phyloP scores from a whole-genome alignment of 306 rosid species.

The Cucurbita moschata region DNA sequence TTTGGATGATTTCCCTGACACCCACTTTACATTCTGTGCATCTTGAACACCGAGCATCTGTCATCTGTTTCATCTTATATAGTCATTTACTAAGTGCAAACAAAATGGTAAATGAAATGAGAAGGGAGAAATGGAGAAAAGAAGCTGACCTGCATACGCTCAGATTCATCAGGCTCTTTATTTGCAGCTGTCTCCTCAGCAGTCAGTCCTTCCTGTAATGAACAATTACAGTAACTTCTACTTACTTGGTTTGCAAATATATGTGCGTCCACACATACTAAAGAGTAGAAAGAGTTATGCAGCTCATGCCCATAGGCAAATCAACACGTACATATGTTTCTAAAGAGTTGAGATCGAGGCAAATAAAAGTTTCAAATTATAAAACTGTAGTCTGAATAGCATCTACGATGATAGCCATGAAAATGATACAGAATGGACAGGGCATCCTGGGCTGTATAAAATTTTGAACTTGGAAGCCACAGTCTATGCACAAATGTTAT shows the following conservation, averaged over 20 bases:
- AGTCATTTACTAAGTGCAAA: conserved; percentile 12
- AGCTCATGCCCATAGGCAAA: not conserved
- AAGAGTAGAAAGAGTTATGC: not conserved
- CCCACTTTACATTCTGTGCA: conserved; percentile 71
- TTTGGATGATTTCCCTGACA: conserved; percentile 67
- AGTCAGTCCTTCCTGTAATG: conserved; percentile 71
- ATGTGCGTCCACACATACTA: not conserved
- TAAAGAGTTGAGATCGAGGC: not conserved
- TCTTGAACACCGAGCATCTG: conserved; percentile 78
- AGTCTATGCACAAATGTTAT: not conserved
- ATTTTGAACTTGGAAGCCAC: not conserved
- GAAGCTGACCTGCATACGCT: conserved; percentile 60
- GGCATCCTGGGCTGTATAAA: not conserved
- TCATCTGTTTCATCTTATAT: conserved; percentile 51
- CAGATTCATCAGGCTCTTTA: conserved; percentile 65
- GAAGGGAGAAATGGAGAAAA: conserved; percentile 5
- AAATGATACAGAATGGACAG: not conserved
- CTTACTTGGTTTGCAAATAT: not conserved
- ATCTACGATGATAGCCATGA: not conserved
- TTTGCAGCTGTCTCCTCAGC: conserved; percentile 53
- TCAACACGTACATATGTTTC: not conserved
- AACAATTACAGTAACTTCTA: conserved; percentile 5
- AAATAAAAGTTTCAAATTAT: not conserved
- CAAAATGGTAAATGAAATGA: not conserved
- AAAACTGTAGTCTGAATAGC: not conserved